Evolutionary conservation across 73 alveolate genomes (phyloP).

Genomic region (Tetrahymena borealis): DNA sequence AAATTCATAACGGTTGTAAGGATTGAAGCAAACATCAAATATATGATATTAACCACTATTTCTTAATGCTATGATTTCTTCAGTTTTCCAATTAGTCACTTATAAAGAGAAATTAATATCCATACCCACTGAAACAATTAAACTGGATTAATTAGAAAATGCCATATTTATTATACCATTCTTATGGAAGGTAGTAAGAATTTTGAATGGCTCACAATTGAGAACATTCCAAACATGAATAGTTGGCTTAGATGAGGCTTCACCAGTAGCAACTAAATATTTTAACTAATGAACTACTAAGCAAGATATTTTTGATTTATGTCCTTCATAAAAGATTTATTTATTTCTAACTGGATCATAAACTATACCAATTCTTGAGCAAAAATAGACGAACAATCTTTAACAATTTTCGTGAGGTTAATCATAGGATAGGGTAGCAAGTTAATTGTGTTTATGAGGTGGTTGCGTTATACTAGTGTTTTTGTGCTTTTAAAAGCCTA

Average conservation of each 20-base stretch:
- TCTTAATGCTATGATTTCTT: slow-evolving; percentile 68
- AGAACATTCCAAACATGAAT: slow-evolving; percentile 89
- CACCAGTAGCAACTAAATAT: slow-evolving; percentile 88
- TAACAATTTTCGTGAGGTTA: slow-evolving; percentile 50
- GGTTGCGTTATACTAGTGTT: neutral
- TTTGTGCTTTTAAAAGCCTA: neutral
- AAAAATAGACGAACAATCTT: slow-evolving; percentile 64
- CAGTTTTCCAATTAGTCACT: slow-evolving; percentile 69
- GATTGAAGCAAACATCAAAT: slow-evolving; percentile 70
- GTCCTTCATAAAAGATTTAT: slow-evolving; percentile 87
- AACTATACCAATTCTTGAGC: slow-evolving; percentile 78
- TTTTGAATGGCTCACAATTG: slow-evolving; percentile 70
- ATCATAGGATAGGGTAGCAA: slow-evolving; percentile 29
- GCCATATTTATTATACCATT: slow-evolving; percentile 32
- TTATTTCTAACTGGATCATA: slow-evolving; percentile 70
- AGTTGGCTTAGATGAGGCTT: slow-evolving; percentile 59
- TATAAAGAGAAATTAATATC: slow-evolving; percentile 40
- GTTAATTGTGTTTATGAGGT: neutral
- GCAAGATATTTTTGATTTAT: slow-evolving; percentile 72
- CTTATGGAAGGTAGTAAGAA: slow-evolving; percentile 20
- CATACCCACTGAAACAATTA: slow-evolving; percentile 35
- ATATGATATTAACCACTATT: slow-evolving; percentile 79
- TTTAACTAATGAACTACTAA: slow-evolving; percentile 76
- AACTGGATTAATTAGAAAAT: slow-evolving; percentile 12
- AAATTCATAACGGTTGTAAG: slow-evolving; percentile 64